These are phyloP conservation scores for Coemansia sp. DNA, from an alignment of 192 early-diverging fungal species.

Conservation along the genomic window DNA sequence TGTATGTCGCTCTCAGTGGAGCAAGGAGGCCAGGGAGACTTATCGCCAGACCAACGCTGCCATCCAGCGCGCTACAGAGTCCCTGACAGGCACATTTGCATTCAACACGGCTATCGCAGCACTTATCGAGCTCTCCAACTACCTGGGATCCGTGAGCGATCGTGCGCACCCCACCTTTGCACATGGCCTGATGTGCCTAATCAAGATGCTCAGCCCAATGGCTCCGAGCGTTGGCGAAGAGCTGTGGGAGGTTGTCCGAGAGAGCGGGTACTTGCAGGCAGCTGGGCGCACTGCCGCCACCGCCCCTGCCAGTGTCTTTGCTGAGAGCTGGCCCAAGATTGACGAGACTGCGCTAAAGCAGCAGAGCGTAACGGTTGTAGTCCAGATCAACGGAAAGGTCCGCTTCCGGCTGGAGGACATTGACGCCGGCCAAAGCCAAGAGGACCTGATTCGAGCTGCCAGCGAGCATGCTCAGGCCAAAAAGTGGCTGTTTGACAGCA, in stretches of 20 bases:
- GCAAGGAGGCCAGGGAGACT: slow-evolving; percentile 34
- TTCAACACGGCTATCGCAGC: slow-evolving; percentile 87
- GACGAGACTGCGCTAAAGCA: slow-evolving; percentile 58
- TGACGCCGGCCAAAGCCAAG: slow-evolving; percentile 22
- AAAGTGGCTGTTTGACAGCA: slow-evolving; percentile 62
- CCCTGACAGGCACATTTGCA: slow-evolving; percentile 51
- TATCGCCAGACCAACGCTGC: slow-evolving; percentile 37
- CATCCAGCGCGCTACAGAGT: slow-evolving; percentile 48
- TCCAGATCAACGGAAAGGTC: slow-evolving; percentile 78
- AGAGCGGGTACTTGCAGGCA: slow-evolving; percentile 26
- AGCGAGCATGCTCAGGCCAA: slow-evolving; percentile 41
- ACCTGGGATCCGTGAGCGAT: slow-evolving; percentile 28
- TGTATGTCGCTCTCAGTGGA: slow-evolving; percentile 19
- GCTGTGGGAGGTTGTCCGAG: slow-evolving; percentile 59
- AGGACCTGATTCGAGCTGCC: slow-evolving; percentile 51
- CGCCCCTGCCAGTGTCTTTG: slow-evolving; percentile 51
- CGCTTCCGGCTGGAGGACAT: slow-evolving; percentile 62
- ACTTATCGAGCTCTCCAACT: slow-evolving; percentile 81
- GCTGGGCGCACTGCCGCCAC: not conserved
- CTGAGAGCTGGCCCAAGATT: slow-evolving; percentile 61
- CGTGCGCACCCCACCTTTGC: slow-evolving; percentile 56
- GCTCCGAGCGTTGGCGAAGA: slow-evolving; percentile 78
- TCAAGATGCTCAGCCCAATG: slow-evolving; percentile 76
- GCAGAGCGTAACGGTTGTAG: slow-evolving; percentile 53
- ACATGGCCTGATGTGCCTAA: slow-evolving; percentile 57